These are phyloP conservation scores for Geotrichum siamense DNA, from an alignment of 1,139 yeast species.

Conservation along the genomic window DNA sequence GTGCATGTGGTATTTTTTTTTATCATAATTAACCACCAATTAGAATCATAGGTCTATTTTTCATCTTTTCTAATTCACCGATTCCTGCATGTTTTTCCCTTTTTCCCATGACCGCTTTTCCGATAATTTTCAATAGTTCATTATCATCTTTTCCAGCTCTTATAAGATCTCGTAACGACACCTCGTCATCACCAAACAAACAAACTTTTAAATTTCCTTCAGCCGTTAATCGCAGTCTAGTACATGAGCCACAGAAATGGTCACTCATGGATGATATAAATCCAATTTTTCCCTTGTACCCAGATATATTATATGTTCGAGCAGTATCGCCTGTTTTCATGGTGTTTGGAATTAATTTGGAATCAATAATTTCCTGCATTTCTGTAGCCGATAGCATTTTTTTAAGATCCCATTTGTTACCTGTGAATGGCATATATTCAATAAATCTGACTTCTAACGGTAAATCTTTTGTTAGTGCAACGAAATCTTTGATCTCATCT, in stretches of 20 bases:
- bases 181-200: constrained; percentile 46
- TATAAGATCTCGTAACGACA: constrained; percentile 41
- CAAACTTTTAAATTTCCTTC: constrained; percentile 50
- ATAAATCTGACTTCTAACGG: constrained; percentile 45
- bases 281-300: constrained; percentile 41
- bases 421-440: constrained; percentile 51
- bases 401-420: constrained; percentile 42
- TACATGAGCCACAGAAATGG: constrained; percentile 45
- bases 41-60: constrained; percentile 48
- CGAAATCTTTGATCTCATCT: constrained; percentile 44
- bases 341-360: constrained; percentile 29
- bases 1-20: too few relatives aligned
- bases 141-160: constrained; percentile 33
- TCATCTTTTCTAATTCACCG: constrained; percentile 40
- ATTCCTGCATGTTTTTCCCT: constrained; percentile 46
- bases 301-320: constrained; percentile 38
- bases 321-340: constrained; percentile 42
- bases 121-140: constrained; percentile 37
- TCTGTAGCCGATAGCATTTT: constrained; percentile 42
- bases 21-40: constrained; percentile 46
- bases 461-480: constrained; percentile 35
- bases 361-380: constrained; percentile 34
- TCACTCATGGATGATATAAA: constrained; percentile 49
- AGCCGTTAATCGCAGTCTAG: constrained; percentile 43
- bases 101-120: constrained; percentile 40